Evolutionary conservation across 345 rosid genomes (phyloP).

Genomic region (Sapria himalayana): DNA sequence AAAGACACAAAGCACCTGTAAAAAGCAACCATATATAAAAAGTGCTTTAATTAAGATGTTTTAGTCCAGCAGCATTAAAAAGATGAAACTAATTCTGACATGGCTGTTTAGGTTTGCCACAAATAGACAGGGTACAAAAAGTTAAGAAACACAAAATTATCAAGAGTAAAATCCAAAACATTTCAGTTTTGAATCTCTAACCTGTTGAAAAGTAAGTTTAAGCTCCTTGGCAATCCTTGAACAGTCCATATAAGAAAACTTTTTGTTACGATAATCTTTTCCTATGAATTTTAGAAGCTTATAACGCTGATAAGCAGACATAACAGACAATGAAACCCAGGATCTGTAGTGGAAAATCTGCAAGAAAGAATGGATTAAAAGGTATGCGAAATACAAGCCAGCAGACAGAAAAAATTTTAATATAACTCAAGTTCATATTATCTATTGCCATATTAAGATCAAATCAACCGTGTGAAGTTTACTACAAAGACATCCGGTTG

Average conservation of each 20-base stretch:
- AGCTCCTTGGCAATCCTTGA: constrained; percentile 67
- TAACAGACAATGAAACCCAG: constrained; percentile 54
- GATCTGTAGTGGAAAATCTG: constrained; percentile 58
- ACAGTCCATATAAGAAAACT: constrained; percentile 57
- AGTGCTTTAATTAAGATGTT: no score
- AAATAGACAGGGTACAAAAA: not conserved
- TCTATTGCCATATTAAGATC: no score
- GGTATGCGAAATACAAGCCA: no score
- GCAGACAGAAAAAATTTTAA: no score
- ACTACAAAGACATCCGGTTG: no score
- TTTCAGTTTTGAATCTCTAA: no score
- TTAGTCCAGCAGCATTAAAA: no score
- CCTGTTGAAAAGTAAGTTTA: constrained; percentile 78
- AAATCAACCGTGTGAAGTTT: no score
- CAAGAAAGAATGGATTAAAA: constrained; percentile 10
- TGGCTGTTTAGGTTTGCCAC: not conserved
- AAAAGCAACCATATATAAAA: constrained; percentile 6
- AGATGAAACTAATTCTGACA: not conserved
- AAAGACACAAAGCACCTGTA: constrained; percentile 69
- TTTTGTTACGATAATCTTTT: constrained; percentile 20
- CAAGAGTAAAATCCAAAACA: constrained; percentile 4
- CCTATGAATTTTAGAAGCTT: constrained; percentile 31
- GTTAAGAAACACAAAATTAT: constrained; percentile 4
- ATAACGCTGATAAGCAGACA: constrained; percentile 76
- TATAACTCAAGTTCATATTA: no score